These are phyloP conservation scores for Diphasiastrum complanatum DNA, from an alignment of 83 land plant species.

Conservation along the genomic window DNA sequence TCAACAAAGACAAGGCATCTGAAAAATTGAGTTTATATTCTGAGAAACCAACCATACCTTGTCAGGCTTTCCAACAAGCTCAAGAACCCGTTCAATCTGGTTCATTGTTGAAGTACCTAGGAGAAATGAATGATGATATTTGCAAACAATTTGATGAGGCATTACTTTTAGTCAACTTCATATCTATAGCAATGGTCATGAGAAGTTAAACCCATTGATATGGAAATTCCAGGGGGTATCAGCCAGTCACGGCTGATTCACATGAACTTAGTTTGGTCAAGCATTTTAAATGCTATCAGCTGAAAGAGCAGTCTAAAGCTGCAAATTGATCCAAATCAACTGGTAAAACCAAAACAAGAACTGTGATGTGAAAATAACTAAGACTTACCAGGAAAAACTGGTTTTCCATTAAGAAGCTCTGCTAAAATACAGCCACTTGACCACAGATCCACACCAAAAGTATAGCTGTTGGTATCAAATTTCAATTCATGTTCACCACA, in stretches of 20 bases:
- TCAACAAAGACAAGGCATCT: background rate
- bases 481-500: too few relatives aligned
- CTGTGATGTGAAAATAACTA: background rate
- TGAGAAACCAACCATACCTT: slow-evolving; percentile 14
- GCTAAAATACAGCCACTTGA: slow-evolving; percentile 43
- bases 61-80: slow-evolving; percentile 38
- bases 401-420: slow-evolving; percentile 39
- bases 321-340: too few relatives aligned
- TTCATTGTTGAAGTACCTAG: slow-evolving; percentile 43
- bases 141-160: background rate
- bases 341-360: too few relatives aligned
- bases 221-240: too few relatives aligned
- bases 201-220: too few relatives aligned
- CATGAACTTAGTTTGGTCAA: too few relatives aligned
- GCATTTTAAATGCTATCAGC: too few relatives aligned
- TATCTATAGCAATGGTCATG: too few relatives aligned
- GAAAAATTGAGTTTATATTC: background rate
- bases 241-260: too few relatives aligned
- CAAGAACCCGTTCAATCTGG: slow-evolving; percentile 39
- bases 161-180: background rate
- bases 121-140: background rate
- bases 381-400: slow-evolving; percentile 34
- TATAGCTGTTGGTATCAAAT: slow-evolving; percentile 30
- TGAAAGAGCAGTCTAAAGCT: too few relatives aligned
- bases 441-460: slow-evolving; percentile 46